Evolutionary conservation across 1,284 basidiomycete species (phyloP).

Genomic region (Inonotus obliquus): DNA sequence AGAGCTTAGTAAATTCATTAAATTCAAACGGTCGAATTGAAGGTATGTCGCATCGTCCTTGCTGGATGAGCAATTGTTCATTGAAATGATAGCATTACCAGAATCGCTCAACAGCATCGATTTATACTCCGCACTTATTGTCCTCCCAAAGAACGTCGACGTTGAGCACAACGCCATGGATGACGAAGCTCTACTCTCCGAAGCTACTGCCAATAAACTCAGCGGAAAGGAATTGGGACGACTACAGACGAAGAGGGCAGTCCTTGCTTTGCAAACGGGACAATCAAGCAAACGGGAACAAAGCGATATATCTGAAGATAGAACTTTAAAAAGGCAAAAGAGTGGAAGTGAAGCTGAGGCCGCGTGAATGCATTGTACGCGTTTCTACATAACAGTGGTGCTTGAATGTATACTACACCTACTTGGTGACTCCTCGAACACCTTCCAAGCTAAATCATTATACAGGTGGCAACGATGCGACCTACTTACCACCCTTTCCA

Average conservation of each 20-base stretch:
- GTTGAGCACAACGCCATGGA: slow-evolving; percentile 40
- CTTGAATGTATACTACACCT: not conserved
- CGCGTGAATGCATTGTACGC: not conserved
- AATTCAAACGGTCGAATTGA: slow-evolving; percentile 14
- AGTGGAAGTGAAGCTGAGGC: not conserved
- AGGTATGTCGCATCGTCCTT: slow-evolving; percentile 2
- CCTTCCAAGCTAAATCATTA: too few species aligned
- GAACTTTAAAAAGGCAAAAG: slow-evolving; percentile 5
- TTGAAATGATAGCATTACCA: slow-evolving; percentile 36
- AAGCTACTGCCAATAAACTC: slow-evolving; percentile 24
- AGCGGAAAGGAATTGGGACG: slow-evolving; percentile 45
- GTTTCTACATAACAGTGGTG: not conserved
- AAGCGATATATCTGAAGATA: not conserved
- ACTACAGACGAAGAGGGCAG: slow-evolving; percentile 42
- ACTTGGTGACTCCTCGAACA: not conserved
- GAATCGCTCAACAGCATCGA: slow-evolving; percentile 50
- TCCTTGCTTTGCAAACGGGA: slow-evolving; percentile 6
- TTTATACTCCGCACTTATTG: slow-evolving; percentile 53
- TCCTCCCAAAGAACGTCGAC: slow-evolving; percentile 60
- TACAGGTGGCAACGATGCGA: too few species aligned
- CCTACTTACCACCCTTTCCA: not conserved
- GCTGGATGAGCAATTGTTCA: not conserved
- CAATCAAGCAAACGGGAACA: slow-evolving; percentile 1
- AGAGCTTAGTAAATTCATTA: slow-evolving; percentile 13
- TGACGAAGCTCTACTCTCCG: slow-evolving; percentile 24